Conservation (phyloP, 768 basidiomycete genomes). For the Hygrophorus russula region DNA sequence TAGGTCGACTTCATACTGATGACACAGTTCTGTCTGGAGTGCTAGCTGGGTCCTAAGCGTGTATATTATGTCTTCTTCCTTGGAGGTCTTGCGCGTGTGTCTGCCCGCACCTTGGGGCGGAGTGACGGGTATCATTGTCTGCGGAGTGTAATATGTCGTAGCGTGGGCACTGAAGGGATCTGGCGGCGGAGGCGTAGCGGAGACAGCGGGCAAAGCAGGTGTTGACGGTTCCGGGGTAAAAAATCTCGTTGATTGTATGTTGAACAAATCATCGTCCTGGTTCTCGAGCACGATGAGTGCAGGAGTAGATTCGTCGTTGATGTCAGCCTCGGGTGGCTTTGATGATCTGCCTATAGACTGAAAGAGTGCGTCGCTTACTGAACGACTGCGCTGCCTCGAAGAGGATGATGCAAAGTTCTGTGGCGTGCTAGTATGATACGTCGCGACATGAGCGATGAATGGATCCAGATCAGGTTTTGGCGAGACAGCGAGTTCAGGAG, state of each 20-base stretch:
- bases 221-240: neutral
- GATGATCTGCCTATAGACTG: no score
- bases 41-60: conserved; percentile 67
- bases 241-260: neutral
- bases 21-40: conserved; percentile 62
- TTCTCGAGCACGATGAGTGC: no score
- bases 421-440: no score
- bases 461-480: neutral
- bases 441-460: neutral
- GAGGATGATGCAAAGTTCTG: no score
- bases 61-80: conserved; percentile 61
- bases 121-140: conserved; percentile 58
- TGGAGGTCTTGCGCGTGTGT: conserved; percentile 52
- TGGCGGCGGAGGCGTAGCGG: conserved; percentile 19
- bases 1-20: conserved; percentile 70
- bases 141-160: conserved; percentile 68
- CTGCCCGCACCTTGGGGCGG: conserved; percentile 34
- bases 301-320: no score
- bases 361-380: no score
- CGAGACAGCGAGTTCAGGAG: neutral
- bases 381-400: no score
- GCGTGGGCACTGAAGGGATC: conserved; percentile 70
- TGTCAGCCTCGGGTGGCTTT: no score
- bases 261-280: no score
- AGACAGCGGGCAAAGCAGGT: neutral